These are phyloP conservation scores for Bipolaris bicolor DNA, from an alignment of 2,329 filamentous ascomycete species.

Conservation along the genomic window DNA sequence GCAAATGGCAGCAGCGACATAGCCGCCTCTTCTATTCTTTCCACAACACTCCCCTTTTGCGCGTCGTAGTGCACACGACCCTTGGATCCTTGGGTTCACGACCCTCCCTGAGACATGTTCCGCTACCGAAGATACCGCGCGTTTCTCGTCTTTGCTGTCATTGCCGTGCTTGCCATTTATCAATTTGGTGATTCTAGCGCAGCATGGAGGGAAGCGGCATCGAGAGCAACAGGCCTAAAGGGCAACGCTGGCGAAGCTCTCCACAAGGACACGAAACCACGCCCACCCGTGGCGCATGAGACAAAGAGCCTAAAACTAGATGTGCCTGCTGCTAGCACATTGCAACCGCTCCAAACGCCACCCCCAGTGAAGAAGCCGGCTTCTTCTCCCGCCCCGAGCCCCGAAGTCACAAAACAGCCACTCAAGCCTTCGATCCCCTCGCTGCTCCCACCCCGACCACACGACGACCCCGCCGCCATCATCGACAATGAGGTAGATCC, in stretches of 20 bases:
- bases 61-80: constrained; percentile 20
- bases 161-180: constrained; percentile 62
- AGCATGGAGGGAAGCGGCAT: constrained; percentile 43
- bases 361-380: constrained; percentile 34
- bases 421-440: constrained; percentile 27
- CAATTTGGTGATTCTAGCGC: constrained; percentile 57
- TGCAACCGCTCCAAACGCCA: constrained; percentile 33
- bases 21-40: constrained; percentile 7
- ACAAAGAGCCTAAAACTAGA: constrained; percentile 41
- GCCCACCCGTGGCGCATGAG: constrained; percentile 39
- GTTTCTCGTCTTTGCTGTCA: constrained; percentile 62
- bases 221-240: constrained; percentile 29
- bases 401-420: constrained; percentile 17
- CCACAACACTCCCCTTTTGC: constrained; percentile 4
- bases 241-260: constrained; percentile 23
- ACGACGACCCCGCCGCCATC: constrained; percentile 20
- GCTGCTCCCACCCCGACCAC: constrained; percentile 20
- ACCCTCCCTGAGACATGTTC: constrained; percentile 53
- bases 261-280: constrained; percentile 27
- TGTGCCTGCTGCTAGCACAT: constrained; percentile 39
- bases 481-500: constrained; percentile 29
- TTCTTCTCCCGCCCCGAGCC: constrained; percentile 18
- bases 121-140: constrained; percentile 67
- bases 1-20: constrained; percentile 30
- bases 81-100: constrained; percentile 6